phyloP scores from a whole-genome alignment of 1,139 yeast genomes.

The Debaryomycetaceae sp. region DNA sequence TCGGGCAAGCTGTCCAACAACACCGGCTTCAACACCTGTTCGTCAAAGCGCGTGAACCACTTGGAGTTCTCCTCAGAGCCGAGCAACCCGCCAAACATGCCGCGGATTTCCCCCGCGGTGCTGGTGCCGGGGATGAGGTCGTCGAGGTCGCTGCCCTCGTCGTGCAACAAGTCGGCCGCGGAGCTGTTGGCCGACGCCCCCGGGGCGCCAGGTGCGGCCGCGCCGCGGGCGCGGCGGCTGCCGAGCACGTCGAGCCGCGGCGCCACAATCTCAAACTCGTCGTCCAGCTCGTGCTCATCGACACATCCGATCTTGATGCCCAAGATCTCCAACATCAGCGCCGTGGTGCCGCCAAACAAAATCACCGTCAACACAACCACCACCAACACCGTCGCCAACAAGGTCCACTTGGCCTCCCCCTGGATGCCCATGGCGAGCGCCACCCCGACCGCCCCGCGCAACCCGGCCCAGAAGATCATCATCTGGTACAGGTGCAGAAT shows the following conservation, averaged over 20 bases:
- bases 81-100: constrained; percentile 39
- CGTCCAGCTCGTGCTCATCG: constrained; percentile 80
- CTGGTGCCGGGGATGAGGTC: constrained; percentile 18
- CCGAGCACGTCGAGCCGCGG: constrained; percentile 32
- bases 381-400: constrained; percentile 90
- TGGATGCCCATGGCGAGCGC: constrained; percentile 97
- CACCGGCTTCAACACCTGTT: constrained; percentile 93
- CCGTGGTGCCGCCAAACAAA: constrained; percentile 96
- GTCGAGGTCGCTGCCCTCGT: constrained; percentile 37
- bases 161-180: constrained; percentile 15
- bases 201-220: too few species aligned
- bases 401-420: constrained; percentile 87
- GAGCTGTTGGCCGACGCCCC: too few species aligned
- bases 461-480: constrained; percentile 99
- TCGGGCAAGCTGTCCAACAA: constrained; percentile 57
- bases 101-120: constrained; percentile 13
- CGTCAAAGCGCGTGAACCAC: constrained; percentile 94
- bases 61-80: constrained; percentile 75
- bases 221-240: too few species aligned
- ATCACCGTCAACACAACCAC: constrained; percentile 96
- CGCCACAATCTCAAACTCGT: constrained; percentile 91
- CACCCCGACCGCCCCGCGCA: constrained; percentile 98
- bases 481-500: constrained; percentile 94
- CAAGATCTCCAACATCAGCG: constrained; percentile 92
- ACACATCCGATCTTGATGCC: constrained; percentile 91